Evolutionary conservation across 2,329 filamentous ascomycete species (phyloP).

Genomic region (Hymenoscyphus infarciens): DNA sequence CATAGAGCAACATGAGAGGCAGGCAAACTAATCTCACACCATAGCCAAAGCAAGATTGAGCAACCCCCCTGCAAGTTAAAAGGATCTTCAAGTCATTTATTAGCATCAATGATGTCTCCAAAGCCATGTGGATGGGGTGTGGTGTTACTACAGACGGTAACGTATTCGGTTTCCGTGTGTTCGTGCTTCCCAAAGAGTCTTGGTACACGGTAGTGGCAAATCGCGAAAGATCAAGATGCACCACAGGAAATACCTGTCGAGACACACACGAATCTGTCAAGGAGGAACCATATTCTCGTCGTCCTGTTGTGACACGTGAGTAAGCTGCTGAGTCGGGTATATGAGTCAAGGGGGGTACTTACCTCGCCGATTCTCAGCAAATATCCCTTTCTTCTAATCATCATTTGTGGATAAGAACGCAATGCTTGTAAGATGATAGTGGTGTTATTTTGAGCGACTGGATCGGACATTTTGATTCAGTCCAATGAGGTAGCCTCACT

Average conservation of each 20-base stretch:
- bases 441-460: constrained; percentile 15
- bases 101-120: constrained; percentile 12
- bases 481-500: constrained; percentile 27
- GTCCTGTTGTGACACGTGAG: constrained; percentile 3
- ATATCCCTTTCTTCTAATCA: constrained; percentile 26
- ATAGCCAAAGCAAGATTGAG: constrained; percentile 7
- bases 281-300: constrained; percentile 13
- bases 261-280: constrained; percentile 9
- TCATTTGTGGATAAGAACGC: constrained; percentile 25
- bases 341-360: not conserved
- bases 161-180: constrained; percentile 11
- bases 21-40: not conserved
- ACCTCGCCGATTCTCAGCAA: constrained; percentile 17
- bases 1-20: no score
- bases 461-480: constrained; percentile 7
- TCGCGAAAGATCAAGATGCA: constrained; percentile 1
- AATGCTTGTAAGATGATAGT: constrained; percentile 14
- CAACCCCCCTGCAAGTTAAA: not conserved
- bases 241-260: constrained; percentile 12
- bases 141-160: constrained; percentile 7
- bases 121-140: not conserved
- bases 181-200: constrained; percentile 15
- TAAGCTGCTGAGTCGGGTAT: not conserved
- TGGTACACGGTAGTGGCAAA: constrained; percentile 11
- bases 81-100: not conserved